These are phyloP conservation scores for Pestalotiopsis fici DNA, from an alignment of 2,329 filamentous ascomycete genomes.

Conservation along the genomic window DNA sequence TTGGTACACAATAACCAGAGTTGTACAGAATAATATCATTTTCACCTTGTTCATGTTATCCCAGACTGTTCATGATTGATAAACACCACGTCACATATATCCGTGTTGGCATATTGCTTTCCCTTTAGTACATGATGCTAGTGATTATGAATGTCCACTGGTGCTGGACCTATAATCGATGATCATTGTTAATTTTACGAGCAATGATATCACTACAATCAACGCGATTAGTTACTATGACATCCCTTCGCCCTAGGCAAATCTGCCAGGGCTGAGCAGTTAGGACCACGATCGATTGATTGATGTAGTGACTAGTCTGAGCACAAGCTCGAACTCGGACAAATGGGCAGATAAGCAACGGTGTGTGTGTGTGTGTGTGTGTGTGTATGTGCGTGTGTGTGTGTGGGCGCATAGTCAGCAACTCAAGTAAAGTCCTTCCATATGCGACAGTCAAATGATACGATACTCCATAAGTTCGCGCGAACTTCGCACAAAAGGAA, in stretches of 20 bases:
- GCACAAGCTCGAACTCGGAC: not conserved
- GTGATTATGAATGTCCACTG: not conserved
- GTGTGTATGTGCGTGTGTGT: too few relatives aligned
- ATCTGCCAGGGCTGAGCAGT: not conserved
- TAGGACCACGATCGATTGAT: not conserved
- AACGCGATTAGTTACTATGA: not conserved
- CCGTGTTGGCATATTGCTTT: too few relatives aligned
- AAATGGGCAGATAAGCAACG: not conserved
- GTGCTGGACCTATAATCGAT: not conserved
- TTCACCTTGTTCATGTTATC: too few relatives aligned
- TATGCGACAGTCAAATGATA: not conserved
- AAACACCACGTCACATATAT: too few relatives aligned
- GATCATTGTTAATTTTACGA: not conserved
- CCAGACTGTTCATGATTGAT: too few relatives aligned
- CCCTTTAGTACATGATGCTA: not conserved
- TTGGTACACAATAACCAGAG: too few relatives aligned
- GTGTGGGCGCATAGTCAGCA: not conserved
- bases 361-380: too few relatives aligned
- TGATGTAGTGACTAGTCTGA: not conserved
- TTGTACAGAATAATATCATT: too few relatives aligned
- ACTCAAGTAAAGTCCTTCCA: not conserved
- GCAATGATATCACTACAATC: not conserved
- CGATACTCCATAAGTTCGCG: not conserved
- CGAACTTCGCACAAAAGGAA: not conserved
- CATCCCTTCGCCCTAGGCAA: constrained; percentile 2